phyloP scores from a whole-genome alignment of 2,329 filamentous ascomycete species.

The Akanthomyces muscarius region DNA sequence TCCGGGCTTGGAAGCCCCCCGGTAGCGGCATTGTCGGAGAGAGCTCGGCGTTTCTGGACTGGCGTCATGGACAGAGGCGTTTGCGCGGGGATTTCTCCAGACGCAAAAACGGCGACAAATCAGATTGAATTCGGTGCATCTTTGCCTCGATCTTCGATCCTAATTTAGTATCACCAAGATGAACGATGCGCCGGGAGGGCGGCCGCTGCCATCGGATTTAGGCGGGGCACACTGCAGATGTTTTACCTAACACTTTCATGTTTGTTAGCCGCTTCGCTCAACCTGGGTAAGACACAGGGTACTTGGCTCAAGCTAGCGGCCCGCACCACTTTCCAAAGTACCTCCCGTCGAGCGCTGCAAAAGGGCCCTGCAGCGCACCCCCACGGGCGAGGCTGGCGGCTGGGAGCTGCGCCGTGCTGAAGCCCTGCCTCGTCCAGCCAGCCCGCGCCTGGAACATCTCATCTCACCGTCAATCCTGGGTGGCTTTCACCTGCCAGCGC shows the following conservation, averaged over 20 bases:
- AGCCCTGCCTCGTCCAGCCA: not conserved
- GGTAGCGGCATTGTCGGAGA: constrained; percentile 13
- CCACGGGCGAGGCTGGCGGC: not conserved
- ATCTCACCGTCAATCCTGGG: not conserved
- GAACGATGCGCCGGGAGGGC: not conserved
- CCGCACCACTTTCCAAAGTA: not conserved
- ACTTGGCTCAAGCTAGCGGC: not conserved
- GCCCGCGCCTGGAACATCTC: not conserved
- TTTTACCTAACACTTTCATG: not conserved
- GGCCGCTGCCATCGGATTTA: not conserved
- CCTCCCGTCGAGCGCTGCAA: not conserved
- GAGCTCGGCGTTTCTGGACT: constrained; percentile 12
- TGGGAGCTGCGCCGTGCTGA: not conserved
- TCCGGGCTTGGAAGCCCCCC: constrained; percentile 15
- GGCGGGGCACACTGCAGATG: not conserved
- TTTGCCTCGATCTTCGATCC: not conserved
- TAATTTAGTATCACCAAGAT: not conserved
- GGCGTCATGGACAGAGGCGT: not conserved
- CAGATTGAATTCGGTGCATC: not conserved
- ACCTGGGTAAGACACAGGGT: not conserved
- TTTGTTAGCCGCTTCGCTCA: not conserved
- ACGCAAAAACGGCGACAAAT: not conserved
- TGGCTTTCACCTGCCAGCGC: not conserved
- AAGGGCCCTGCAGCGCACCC: not conserved
- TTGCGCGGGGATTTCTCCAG: not conserved